Evolutionary conservation across 495 filamentous ascomycete genomes (phyloP), one percentile per base, ranked within the genome.

Genomic region (Letharia columbiana): DNA sequence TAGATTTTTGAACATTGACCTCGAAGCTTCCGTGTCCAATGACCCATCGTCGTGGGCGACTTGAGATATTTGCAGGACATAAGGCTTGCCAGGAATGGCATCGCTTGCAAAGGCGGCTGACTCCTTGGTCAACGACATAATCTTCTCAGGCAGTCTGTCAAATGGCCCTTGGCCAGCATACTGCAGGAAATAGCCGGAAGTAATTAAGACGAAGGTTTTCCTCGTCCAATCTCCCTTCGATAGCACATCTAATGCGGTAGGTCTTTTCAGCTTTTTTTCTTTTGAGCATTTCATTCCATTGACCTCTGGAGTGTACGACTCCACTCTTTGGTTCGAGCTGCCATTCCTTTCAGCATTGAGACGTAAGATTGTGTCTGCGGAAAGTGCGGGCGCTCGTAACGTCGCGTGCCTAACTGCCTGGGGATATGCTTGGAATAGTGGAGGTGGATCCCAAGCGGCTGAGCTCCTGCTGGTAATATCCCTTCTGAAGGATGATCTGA

Each of bases 51-150:
- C 88, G 13, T 85, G 80, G 28, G 87, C 84, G 28, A 83, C 81
- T 60, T 92, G 88, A n/a, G 89, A 91, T 18, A 98, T 83, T 71
- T 97, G 94, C 61, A 98, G 72, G 3, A 98, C 94, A 85, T 88
- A 96, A 69, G 93, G 94, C 67, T 87, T 88, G 35, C 94, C 94
- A 0, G 92, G 91, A 67, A 98, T 94, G 4, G 89, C 84, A 75
- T 98, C 94, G 69, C 87, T 96, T 1, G 89, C 94, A 78, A 96
- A 98, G 28, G 94, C 94, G 17, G 91, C 91, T 9, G 94, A 96
- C 23, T 91, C 84, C 66, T 88, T 88, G 2, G 89, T 89, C 37
- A 98, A 78, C 45, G 89, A 87, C 70, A 98, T 77, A 70, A 94
- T 83, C 76, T 89, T 92, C 76, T 98, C 94, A 0, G 94, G 94